Base-by-base conservation (phyloP, 306 rosid genomes). In the Prunus campanulata region DNA sequence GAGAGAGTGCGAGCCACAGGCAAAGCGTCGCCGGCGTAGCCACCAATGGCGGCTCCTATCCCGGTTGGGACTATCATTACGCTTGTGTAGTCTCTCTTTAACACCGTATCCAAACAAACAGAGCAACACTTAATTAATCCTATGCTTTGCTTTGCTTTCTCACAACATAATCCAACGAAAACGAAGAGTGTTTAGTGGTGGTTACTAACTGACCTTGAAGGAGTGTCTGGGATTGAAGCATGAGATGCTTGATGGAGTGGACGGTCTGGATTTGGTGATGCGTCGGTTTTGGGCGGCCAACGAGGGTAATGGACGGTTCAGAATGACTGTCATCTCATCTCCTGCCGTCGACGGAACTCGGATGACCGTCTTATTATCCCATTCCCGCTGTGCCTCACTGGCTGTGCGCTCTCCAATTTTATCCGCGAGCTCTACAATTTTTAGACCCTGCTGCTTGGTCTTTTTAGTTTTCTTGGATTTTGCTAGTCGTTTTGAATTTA, bases 41-140 rank as follows among this genome's bases (percentile, higher is more conserved):
- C 97, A 79, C 98, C 97, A 48, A 93, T 93, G 74, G 96, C 69
- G 29, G 98, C 98, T 57, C 94, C 94, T 46, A 87, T 66, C 2
- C 98, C 97, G 20, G 97, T 91, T 0, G 96, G 97, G 56, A 87
- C 89, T 79, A 90, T 91, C 97, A 91, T 87, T 20, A 93, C 93
- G 77, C 88, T 90, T 47, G 97, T 93, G 82, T 93, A 91, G 30
- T 93, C 85, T 81, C 93, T 86, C 86, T 82, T 84, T 18, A 81
- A 83, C 90, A 86, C 85, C 85, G 76, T 25, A 39, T 55, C 76
- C 80, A 74, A 71, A 77, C 73, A 48, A 71, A 77, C 71, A 48
- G 35, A 57, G 18, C 39, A 19, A n/a, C 22, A 7, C 29, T 16
- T 22, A 39, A 39, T 14, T 52, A 56, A 22, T 56, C 25, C 13